Evolutionary conservation across 2,329 filamentous ascomycete species (phyloP), one percentile per base, ranked within the genome.

Genomic region (Microcera coccophila): DNA sequence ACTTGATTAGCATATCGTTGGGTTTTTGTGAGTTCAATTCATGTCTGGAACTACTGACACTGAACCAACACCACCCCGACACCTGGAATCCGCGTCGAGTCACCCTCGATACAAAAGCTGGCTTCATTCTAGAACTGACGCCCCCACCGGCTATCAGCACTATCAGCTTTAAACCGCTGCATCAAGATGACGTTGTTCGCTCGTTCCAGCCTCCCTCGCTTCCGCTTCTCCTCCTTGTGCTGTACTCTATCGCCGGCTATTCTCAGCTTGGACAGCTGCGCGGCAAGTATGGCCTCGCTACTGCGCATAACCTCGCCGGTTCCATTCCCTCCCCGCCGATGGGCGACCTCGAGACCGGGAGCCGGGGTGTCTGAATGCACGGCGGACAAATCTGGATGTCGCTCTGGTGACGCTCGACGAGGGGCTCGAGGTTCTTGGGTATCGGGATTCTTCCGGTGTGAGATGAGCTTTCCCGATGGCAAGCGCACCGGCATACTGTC

Each of bases 391-490:
- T 26, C 16, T n/a, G 26, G 26, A n/a, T n/a, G n/a, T n/a, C n/a
- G n/a, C 18, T 41, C 42, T 28, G 39, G 39, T 15, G 18, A 21
- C 17, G 36, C 22, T 33, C 34, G 40, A 7, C 47, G 41, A 15
- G 41, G 24, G 22, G 39, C 17, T 26, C 43, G 43, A 35, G 38
- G 43, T 28, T 46, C 43, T 12, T 39, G 39, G 9, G 21, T 36
- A 12, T 46, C 47, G 29, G 24, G 29, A 31, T 36, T 41, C 36
- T 38, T 42, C 14, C 53, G 53, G 15, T 56, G 48, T 3, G 48
- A 36, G 2, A 56, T 42, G 2, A 55, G 35, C 17, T 55, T 55
- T 11, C 53, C 53, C 0, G 50, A 55, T 16, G 53, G 44, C 4
- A 56, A 16, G 4, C 44, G 28, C 19, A 54, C 36, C 2, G 42